These are phyloP conservation scores for Styphnolobium japonicum DNA, from an alignment of 306 rosid genomes.

Conservation along the genomic window DNA sequence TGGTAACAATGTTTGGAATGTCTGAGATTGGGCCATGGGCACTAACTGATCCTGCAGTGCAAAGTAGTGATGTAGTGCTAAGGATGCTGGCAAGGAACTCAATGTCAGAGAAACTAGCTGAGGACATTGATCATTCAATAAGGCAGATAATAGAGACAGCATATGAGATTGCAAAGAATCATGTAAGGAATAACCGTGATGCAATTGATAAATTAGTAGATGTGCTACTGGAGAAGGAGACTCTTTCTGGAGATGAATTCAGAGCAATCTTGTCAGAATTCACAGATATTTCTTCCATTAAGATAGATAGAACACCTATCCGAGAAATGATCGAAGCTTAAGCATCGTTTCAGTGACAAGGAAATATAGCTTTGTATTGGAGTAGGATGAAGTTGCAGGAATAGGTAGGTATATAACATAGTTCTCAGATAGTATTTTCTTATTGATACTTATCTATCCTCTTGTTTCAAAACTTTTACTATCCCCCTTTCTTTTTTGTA, in stretches of 20 bases:
- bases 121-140: constrained; percentile 61
- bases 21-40: constrained; percentile 86
- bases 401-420: not conserved
- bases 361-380: not conserved
- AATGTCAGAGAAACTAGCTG: constrained; percentile 74
- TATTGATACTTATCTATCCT: not conserved
- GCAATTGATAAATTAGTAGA: constrained; percentile 69
- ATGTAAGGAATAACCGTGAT: constrained; percentile 54
- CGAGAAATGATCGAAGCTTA: constrained; percentile 50
- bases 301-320: constrained; percentile 26
- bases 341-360: not conserved
- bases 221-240: constrained; percentile 63
- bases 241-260: constrained; percentile 67
- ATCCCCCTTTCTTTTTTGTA: too few species aligned
- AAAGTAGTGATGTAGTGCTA: constrained; percentile 60
- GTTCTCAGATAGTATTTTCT: not conserved
- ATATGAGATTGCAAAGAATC: constrained; percentile 60
- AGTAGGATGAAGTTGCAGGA: not conserved
- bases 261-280: constrained; percentile 63
- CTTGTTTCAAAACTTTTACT: not conserved
- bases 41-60: constrained; percentile 49
- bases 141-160: constrained; percentile 43
- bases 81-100: constrained; percentile 76
- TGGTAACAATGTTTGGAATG: constrained; percentile 82
- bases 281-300: constrained; percentile 36